A percentile compares a stretch with the other conserved stretches of the same genome.
phyloP scores from a whole-genome alignment of 371 early-diverging fungal genomes.

The Haplosporangium sp. region DNA sequence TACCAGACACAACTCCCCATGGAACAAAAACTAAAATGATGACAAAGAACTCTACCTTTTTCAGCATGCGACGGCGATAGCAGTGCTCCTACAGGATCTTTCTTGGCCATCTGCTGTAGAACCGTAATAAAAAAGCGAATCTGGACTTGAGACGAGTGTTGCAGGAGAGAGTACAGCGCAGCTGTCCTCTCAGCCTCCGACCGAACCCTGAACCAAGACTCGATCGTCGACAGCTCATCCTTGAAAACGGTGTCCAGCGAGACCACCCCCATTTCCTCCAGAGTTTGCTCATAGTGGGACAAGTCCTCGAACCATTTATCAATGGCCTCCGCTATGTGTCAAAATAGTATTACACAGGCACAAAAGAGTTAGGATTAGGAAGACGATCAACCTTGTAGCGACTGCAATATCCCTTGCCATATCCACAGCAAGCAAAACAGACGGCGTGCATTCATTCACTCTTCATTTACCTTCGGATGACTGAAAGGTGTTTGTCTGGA shows the following conservation, averaged over 20 bases:
- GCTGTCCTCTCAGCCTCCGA: conserved; percentile 93
- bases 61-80: conserved; percentile 72
- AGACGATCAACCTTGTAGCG: background rate
- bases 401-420: too few species aligned
- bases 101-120: conserved; percentile 88
- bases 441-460: too few species aligned
- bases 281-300: conserved; percentile 87
- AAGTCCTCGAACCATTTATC: conserved; percentile 94
- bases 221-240: conserved; percentile 93
- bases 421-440: background rate
- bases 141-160: conserved; percentile 91
- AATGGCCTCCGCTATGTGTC: conserved; percentile 72
- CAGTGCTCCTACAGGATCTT: conserved; percentile 70
- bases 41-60: conserved; percentile 58
- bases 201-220: conserved; percentile 94
- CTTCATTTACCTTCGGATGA: conserved; percentile 48
- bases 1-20: background rate
- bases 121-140: conserved; percentile 92
- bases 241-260: conserved; percentile 92
- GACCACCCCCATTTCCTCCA: conserved; percentile 94
- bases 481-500: conserved; percentile 40
- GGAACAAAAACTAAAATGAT: conserved; percentile 10
- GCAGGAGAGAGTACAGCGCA: conserved; percentile 88
- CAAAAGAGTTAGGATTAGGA: too few species aligned
- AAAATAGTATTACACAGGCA: too few species aligned